Evolutionary conservation across 1,284 basidiomycete genomes (phyloP).

Genomic region (Marasmius sp.): DNA sequence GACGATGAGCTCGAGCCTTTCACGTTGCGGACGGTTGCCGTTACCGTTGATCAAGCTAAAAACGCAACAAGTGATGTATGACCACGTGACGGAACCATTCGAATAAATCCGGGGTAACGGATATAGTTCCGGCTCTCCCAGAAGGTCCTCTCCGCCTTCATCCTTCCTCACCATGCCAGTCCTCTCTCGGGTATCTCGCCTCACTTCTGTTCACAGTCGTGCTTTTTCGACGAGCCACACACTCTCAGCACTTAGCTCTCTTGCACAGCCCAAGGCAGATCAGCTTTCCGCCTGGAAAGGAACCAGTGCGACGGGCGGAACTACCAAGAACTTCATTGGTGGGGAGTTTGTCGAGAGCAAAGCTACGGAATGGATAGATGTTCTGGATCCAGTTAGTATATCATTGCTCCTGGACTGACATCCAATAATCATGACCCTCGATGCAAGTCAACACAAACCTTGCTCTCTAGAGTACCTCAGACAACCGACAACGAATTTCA

Average conservation of each 20-base stretch:
- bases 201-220: constrained; percentile 28
- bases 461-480: constrained; percentile 89
- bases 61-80: neutral
- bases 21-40: neutral
- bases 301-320: constrained; percentile 78
- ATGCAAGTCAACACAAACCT: constrained; percentile 79
- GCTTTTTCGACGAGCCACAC: constrained; percentile 44
- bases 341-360: constrained; percentile 87
- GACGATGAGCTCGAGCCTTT: neutral
- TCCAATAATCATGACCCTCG: neutral
- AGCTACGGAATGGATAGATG: constrained; percentile 77
- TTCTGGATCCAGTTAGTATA: constrained; percentile 78
- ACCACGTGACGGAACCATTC: neutral
- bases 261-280: constrained; percentile 61
- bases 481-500: constrained; percentile 84
- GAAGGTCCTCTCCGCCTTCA: constrained; percentile 1
- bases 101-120: neutral
- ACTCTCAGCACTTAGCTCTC: constrained; percentile 48
- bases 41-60: neutral
- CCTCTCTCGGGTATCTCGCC: constrained; percentile 33
- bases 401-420: neutral
- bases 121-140: neutral
- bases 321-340: constrained; percentile 87
- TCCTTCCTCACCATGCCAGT: constrained; percentile 31
- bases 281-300: constrained; percentile 81